Percentiles rank a stretch among this genome's conserved stretches.
Conservation (phyloP, 83 land plant genomes). For the Thuja plicata region DNA sequence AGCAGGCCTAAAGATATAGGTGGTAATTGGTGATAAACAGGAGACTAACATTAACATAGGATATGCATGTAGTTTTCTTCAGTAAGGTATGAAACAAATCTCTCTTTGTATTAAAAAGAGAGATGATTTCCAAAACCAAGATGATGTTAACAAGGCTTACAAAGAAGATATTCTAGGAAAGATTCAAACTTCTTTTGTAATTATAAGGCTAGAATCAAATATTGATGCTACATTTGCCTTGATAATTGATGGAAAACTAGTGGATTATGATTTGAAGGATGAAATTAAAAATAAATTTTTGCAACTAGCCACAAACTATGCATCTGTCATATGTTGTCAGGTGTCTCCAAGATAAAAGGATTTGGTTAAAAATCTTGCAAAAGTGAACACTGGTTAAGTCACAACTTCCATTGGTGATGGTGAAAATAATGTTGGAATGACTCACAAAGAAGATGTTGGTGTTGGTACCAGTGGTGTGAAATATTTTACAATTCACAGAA, state of each 20-base stretch:
- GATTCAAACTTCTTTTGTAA: slow-evolving; percentile 24
- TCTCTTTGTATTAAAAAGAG: slow-evolving; percentile 24
- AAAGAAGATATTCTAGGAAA: slow-evolving; percentile 38
- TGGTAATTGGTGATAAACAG: slow-evolving; percentile 76
- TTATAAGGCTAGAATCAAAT: slow-evolving; percentile 30
- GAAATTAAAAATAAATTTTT: slow-evolving; percentile 43
- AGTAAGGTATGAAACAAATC: slow-evolving; percentile 58
- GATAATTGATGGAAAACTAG: slow-evolving; percentile 78
- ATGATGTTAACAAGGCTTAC: slow-evolving; percentile 15
- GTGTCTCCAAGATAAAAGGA: slow-evolving; percentile 90
- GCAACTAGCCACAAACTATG: slow-evolving; percentile 64
- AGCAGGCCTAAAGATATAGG: slow-evolving; percentile 76
- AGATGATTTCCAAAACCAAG: slow-evolving; percentile 13
- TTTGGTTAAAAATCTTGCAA: slow-evolving; percentile 29
- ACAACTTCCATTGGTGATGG: slow-evolving; percentile 60
- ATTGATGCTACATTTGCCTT: slow-evolving; percentile 50
- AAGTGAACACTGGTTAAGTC: slow-evolving; percentile 11
- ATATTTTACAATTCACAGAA: no score
- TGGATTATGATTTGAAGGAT: slow-evolving; percentile 55
- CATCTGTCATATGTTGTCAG: slow-evolving; percentile 87
- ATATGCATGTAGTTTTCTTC: slow-evolving; percentile 60
- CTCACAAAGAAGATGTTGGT: slow-evolving; percentile 72
- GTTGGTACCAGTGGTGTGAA: slow-evolving; percentile 73
- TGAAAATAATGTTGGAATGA: slow-evolving; percentile 84
- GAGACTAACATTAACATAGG: slow-evolving; percentile 76